Evolutionary conservation across 495 filamentous ascomycete genomes (phyloP).

Genomic region (Rusavskia elegans): DNA sequence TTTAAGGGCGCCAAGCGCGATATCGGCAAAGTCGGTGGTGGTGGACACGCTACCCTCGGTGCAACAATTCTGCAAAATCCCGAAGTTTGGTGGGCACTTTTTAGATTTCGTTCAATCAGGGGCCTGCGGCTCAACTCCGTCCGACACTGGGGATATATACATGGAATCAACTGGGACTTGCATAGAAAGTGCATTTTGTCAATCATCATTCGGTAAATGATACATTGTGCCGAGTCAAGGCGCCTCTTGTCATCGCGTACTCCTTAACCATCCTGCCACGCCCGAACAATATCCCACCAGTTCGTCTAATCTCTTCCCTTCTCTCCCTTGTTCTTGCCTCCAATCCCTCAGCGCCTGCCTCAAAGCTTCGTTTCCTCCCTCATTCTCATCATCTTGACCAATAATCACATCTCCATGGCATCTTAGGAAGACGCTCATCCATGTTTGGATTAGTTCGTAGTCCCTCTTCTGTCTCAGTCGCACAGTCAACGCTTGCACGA

Average conservation of each 20-base stretch:
- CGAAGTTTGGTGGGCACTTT: too few species aligned
- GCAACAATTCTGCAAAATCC: too few species aligned
- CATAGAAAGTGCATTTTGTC: too few species aligned
- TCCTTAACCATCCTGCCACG: constrained; percentile 76
- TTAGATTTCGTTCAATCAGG: too few species aligned
- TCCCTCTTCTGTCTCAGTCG: constrained; percentile 51
- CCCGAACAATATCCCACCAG: constrained; percentile 77
- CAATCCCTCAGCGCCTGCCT: constrained; percentile 41
- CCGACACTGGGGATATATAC: too few species aligned
- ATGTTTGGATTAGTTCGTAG: constrained; percentile 86
- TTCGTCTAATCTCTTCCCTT: constrained; percentile 52
- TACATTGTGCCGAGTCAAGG: too few species aligned
- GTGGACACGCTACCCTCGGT: too few species aligned
- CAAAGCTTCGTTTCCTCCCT: constrained; percentile 25
- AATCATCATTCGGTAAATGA: too few species aligned
- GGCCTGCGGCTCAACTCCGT: too few species aligned
- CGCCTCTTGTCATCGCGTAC: constrained; percentile 14
- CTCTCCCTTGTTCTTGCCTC: constrained; percentile 48
- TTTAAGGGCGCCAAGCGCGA: too few species aligned
- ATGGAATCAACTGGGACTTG: too few species aligned
- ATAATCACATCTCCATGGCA: constrained; percentile 48
- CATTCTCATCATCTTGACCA: constrained; percentile 24
- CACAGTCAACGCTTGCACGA: constrained; percentile 58
- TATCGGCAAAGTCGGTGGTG: too few species aligned
- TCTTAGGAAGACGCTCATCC: constrained; percentile 86